These are phyloP conservation scores for Golubevia sp. DNA, from an alignment of 1,284 basidiomycete species.

Conservation along the genomic window DNA sequence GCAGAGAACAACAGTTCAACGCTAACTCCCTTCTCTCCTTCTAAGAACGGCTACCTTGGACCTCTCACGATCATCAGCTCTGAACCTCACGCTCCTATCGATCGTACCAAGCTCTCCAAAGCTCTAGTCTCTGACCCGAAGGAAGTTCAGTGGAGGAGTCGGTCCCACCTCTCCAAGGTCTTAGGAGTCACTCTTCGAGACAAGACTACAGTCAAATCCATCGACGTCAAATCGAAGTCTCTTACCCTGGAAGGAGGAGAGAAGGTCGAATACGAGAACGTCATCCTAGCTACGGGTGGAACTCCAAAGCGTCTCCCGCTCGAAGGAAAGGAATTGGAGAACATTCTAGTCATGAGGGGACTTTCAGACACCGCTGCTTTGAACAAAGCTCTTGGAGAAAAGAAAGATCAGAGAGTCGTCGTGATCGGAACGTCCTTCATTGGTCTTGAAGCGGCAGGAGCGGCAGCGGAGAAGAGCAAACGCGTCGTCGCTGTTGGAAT, in stretches of 20 bases:
- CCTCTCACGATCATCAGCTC: slow-evolving; percentile 79
- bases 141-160: slow-evolving; percentile 76
- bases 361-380: slow-evolving; percentile 77
- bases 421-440: slow-evolving; percentile 92
- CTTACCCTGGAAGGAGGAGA: slow-evolving; percentile 61
- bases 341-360: slow-evolving; percentile 77
- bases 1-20: neutral
- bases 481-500: slow-evolving; percentile 82
- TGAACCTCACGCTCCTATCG: slow-evolving; percentile 82
- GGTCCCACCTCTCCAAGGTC: slow-evolving; percentile 77
- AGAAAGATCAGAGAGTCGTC: slow-evolving; percentile 71
- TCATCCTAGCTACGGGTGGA: slow-evolving; percentile 64
- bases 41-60: slow-evolving; percentile 75
- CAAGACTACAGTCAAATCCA: slow-evolving; percentile 63
- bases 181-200: slow-evolving; percentile 77
- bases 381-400: slow-evolving; percentile 68
- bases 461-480: slow-evolving; percentile 72
- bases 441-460: slow-evolving; percentile 84
- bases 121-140: slow-evolving; percentile 76
- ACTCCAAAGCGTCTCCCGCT: slow-evolving; percentile 72
- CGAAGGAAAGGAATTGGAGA: slow-evolving; percentile 75
- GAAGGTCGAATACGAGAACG: slow-evolving; percentile 57
- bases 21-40: slow-evolving; percentile 13
- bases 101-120: slow-evolving; percentile 89
- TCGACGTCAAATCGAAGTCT: slow-evolving; percentile 33